These are phyloP conservation scores for Arthrinium puccinioides DNA, from an alignment of 2,329 filamentous ascomycete species.

Conservation along the genomic window DNA sequence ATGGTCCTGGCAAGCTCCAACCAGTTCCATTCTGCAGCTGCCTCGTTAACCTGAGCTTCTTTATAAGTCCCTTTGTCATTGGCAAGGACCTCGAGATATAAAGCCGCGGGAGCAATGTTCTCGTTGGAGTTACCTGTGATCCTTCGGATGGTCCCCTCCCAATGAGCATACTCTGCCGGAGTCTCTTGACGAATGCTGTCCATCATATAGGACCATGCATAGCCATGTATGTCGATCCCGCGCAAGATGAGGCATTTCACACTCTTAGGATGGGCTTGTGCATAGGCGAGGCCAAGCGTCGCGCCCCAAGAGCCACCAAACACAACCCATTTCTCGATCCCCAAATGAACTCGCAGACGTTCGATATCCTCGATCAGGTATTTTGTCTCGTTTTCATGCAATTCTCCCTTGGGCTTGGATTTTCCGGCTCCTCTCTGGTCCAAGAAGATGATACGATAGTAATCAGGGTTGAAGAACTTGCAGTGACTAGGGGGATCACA, in stretches of 20 bases:
- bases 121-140: too few species aligned
- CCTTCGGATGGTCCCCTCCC: too few species aligned
- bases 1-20: too few species aligned
- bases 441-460: conserved; percentile 27
- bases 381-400: conserved; percentile 30
- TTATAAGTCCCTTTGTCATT: too few species aligned
- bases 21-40: too few species aligned
- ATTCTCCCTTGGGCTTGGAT: conserved; percentile 25
- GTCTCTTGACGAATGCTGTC: too few species aligned
- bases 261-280: conserved; percentile 25
- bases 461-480: conserved; percentile 25
- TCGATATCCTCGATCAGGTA: conserved; percentile 31
- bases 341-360: conserved; percentile 25
- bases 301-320: conserved; percentile 35
- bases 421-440: conserved; percentile 32
- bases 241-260: conserved; percentile 26
- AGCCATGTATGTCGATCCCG: too few species aligned
- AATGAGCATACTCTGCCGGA: too few species aligned
- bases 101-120: too few species aligned
- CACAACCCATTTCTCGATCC: conserved; percentile 29
- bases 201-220: too few species aligned
- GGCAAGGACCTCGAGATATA: too few species aligned
- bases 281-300: conserved; percentile 29
- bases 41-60: too few species aligned
- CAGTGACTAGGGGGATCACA: conserved; percentile 26